Percentiles rank a stretch among this genome's conserved stretches.
phyloP scores from a whole-genome alignment of 208 protist species.

The Acanthamoeba castellanii region DNA sequence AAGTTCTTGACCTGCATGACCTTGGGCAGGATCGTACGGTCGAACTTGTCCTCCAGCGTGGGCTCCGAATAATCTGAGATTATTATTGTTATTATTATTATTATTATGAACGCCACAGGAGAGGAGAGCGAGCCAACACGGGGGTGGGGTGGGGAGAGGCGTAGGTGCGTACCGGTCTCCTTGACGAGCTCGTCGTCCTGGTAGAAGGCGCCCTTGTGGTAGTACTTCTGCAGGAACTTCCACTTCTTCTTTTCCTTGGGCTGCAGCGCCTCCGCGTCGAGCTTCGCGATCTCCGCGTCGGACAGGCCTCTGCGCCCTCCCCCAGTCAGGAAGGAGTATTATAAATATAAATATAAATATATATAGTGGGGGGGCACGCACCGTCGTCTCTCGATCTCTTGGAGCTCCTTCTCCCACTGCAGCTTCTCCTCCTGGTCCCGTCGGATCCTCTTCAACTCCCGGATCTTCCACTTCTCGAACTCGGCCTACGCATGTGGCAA shows the following conservation, averaged over 20 bases:
- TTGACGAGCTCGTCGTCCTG: constrained; percentile 73
- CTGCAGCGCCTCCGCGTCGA: constrained; percentile 23
- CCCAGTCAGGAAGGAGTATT: neutral
- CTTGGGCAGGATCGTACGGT: constrained; percentile 76
- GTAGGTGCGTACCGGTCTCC: neutral
- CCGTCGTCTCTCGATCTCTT: constrained; percentile 6
- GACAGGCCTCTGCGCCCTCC: neutral
- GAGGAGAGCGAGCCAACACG: too few relatives aligned
- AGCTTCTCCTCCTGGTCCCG: constrained; percentile 4
- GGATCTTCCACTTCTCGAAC: constrained; percentile 65
- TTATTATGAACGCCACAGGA: too few relatives aligned
- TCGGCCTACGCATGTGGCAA: neutral
- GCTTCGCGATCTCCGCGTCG: constrained; percentile 23
- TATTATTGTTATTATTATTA: too few relatives aligned
- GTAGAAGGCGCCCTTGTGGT: constrained; percentile 87
- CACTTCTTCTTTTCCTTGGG: constrained; percentile 51
- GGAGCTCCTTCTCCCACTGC: neutral
- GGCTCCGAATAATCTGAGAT: neutral
- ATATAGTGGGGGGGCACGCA: neutral
- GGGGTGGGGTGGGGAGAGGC: neutral
- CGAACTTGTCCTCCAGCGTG: constrained; percentile 74
- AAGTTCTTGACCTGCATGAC: constrained; percentile 83
- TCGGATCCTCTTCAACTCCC: constrained; percentile 43
- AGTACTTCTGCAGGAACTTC: constrained; percentile 86
- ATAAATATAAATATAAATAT: neutral